Percentiles rank a stretch among this genome's conserved stretches.
phyloP scores from a whole-genome alignment of 1,284 basidiomycete genomes.

The Naganishia liquefaciens region DNA sequence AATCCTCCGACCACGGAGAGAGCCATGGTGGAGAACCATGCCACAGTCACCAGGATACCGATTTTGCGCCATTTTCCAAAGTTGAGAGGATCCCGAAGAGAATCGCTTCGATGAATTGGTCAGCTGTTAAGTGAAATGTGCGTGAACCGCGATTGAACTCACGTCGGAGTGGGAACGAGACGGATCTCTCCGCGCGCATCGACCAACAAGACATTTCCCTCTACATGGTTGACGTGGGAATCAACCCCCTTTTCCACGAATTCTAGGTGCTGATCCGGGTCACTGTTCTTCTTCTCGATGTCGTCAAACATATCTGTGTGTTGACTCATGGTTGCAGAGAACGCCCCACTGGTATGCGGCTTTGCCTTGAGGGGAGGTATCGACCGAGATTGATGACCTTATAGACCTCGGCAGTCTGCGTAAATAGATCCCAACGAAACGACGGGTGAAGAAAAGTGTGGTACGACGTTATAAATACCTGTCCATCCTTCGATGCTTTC shows the following conservation, averaged over 20 bases:
- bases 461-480: no score
- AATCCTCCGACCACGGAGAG: slow-evolving; percentile 26
- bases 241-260: neutral
- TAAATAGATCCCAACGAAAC: no score
- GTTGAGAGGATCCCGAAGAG: slow-evolving; percentile 19
- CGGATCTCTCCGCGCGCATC: slow-evolving; percentile 15
- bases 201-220: slow-evolving; percentile 23
- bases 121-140: neutral
- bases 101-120: neutral
- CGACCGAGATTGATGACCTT: no score
- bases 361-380: no score
- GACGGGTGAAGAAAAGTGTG: no score
- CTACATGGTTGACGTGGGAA: slow-evolving; percentile 7
- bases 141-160: neutral
- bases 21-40: slow-evolving; percentile 27
- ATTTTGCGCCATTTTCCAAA: slow-evolving; percentile 6
- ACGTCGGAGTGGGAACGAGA: slow-evolving; percentile 23
- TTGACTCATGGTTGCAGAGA: no score
- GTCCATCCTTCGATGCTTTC: no score
- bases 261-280: slow-evolving; percentile 14
- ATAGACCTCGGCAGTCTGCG: no score
- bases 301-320: slow-evolving; percentile 16
- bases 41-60: slow-evolving; percentile 18
- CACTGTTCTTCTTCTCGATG: slow-evolving; percentile 1
- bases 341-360: no score